These are phyloP conservation scores for Epichloe festucae DNA, from an alignment of 2,329 filamentous ascomycete species.

Conservation along the genomic window DNA sequence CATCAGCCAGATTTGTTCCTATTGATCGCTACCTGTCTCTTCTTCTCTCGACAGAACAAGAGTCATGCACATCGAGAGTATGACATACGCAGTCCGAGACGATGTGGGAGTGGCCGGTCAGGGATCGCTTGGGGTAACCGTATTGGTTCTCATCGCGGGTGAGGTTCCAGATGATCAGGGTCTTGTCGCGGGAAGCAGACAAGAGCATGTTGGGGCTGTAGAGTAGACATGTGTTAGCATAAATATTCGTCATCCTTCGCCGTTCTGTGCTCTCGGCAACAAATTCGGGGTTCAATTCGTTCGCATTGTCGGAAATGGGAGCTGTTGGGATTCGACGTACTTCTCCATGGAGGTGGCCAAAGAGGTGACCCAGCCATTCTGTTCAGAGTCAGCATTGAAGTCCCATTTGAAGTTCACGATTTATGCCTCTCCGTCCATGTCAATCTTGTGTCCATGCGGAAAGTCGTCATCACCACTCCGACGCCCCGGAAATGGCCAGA, in stretches of 20 bases:
- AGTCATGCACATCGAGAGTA: conserved; percentile 1
- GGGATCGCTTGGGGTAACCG: conserved; percentile 97
- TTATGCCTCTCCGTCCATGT: not conserved
- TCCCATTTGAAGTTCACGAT: not conserved
- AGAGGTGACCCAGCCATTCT: conserved; percentile 97
- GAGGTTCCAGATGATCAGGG: conserved; percentile 99
- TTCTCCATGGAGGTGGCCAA: conserved; percentile 98
- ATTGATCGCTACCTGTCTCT: not conserved
- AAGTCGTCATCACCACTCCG: not conserved
- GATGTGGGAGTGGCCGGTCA: conserved; percentile 98
- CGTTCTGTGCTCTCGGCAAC: not conserved
- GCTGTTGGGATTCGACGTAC: conserved; percentile 38
- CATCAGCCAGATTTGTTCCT: conserved; percentile 12
- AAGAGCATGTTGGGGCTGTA: conserved; percentile 96
- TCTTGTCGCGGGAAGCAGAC: conserved; percentile 95
- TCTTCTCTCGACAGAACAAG: no score
- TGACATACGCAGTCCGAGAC: conserved; percentile 97
- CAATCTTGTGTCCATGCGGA: not conserved
- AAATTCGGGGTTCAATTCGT: conserved; percentile 1
- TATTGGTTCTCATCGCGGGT: conserved; percentile 97
- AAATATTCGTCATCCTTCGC: not conserved
- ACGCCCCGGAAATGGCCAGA: conserved; percentile 6
- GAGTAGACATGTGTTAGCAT: conserved; percentile 12
- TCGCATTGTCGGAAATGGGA: conserved; percentile 2
- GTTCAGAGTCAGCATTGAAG: conserved; percentile 15